These are phyloP conservation scores for Mucor lusitanicus DNA, from an alignment of 371 early-diverging fungal genomes.

Conservation along the genomic window DNA sequence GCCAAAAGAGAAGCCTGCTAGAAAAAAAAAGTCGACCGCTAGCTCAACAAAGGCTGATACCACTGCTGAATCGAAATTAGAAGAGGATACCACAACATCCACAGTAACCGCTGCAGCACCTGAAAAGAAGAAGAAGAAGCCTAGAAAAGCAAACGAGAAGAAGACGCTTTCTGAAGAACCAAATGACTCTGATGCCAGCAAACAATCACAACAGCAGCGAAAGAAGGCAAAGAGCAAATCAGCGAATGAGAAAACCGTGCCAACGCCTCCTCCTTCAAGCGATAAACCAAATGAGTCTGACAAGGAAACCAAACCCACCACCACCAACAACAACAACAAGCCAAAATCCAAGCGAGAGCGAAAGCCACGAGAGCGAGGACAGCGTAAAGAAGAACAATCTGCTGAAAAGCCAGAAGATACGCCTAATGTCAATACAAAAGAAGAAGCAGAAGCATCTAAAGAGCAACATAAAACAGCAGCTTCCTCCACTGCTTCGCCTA, in stretches of 20 bases:
- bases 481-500: neutral
- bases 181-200: neutral
- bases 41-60: neutral
- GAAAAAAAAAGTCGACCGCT: neutral
- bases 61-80: neutral
- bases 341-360: neutral
- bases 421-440: neutral
- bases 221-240: neutral
- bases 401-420: neutral
- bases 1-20: neutral
- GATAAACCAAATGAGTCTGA: neutral
- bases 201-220: neutral
- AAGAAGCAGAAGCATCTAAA: neutral
- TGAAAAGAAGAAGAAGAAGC: neutral
- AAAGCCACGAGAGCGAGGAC: constrained; percentile 4
- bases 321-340: neutral
- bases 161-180: neutral
- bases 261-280: neutral
- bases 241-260: neutral
- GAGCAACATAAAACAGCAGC: neutral
- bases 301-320: neutral
- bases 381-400: neutral
- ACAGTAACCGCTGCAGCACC: neutral
- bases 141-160: neutral
- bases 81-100: neutral